Percentiles rank a stretch among this genome's conserved stretches.
phyloP scores from a whole-genome alignment of 345 rosid genomes.

The Hevea brasiliensis region DNA sequence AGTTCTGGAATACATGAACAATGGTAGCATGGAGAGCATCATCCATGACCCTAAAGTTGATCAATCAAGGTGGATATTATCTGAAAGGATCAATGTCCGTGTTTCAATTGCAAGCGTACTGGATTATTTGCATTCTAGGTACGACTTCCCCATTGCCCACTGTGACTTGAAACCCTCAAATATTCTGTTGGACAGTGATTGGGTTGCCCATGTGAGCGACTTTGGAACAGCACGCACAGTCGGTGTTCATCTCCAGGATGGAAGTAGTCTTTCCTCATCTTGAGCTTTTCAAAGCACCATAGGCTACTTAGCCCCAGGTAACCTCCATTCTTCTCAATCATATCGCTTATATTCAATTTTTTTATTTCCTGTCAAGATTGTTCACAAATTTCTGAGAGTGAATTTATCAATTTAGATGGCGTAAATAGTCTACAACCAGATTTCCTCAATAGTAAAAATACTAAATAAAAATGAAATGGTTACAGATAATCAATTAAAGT shows the following conservation, averaged over 20 bases:
- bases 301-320: slow-evolving; percentile 97
- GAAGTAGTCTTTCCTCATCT: slow-evolving; percentile 46
- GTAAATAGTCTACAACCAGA: too few species aligned
- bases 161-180: slow-evolving; percentile 91
- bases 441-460: too few species aligned
- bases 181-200: slow-evolving; percentile 59
- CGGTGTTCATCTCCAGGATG: slow-evolving; percentile 53
- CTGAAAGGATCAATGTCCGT: slow-evolving; percentile 51
- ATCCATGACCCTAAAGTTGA: slow-evolving; percentile 47
- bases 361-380: too few species aligned
- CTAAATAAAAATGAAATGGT: too few species aligned
- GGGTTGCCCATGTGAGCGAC: slow-evolving; percentile 83
- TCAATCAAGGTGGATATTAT: slow-evolving; percentile 39
- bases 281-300: slow-evolving; percentile 78
- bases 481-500: too few species aligned
- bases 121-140: slow-evolving; percentile 79
- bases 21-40: slow-evolving; percentile 66
- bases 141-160: slow-evolving; percentile 73
- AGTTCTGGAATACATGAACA: slow-evolving; percentile 71
- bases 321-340: too few species aligned
- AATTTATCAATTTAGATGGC: too few species aligned
- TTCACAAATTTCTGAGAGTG: too few species aligned
- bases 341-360: too few species aligned
- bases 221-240: slow-evolving; percentile 91
- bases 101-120: slow-evolving; percentile 63